phyloP scores from a whole-genome alignment of 2,329 filamentous ascomycete genomes.

The Dactylonectria estremocensis region DNA sequence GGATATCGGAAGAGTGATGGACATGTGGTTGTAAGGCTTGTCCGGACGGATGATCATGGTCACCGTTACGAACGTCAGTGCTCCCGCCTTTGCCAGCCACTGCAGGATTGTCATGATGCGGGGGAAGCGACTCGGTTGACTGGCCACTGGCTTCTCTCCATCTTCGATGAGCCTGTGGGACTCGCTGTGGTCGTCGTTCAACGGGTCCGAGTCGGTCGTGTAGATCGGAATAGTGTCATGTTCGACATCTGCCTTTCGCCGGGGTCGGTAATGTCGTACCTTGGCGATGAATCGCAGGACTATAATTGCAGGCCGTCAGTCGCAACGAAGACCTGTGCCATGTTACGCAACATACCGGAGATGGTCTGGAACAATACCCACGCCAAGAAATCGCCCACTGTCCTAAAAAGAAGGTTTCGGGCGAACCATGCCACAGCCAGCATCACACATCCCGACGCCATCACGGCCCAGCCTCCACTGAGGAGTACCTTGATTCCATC shows the following conservation, averaged over 20 bases:
- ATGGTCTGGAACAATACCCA: conserved; percentile 24
- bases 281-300: conserved; percentile 13
- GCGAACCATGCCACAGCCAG: conserved; percentile 44
- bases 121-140: conserved; percentile 10
- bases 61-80: conserved; percentile 42
- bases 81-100: conserved; percentile 35
- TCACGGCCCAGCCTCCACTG: conserved; percentile 48
- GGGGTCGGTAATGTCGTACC: conserved; percentile 9
- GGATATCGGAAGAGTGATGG: conserved; percentile 51
- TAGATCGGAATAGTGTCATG: conserved; percentile 10
- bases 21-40: conserved; percentile 52
- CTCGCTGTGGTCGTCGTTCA: conserved; percentile 34
- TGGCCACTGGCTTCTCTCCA: conserved; percentile 30
- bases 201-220: conserved; percentile 12
- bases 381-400: conserved; percentile 41
- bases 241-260: not conserved
- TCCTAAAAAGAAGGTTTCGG: conserved; percentile 44
- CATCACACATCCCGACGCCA: conserved; percentile 41
- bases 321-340: no score
- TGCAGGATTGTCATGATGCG: conserved; percentile 32
- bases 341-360: conserved; percentile 33
- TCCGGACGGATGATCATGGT: conserved; percentile 47
- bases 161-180: conserved; percentile 19
- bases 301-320: not conserved
- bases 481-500: conserved; percentile 52